Evolutionary conservation across 345 rosid species (phyloP).

Genomic region (Hibiscus mutabilis): DNA sequence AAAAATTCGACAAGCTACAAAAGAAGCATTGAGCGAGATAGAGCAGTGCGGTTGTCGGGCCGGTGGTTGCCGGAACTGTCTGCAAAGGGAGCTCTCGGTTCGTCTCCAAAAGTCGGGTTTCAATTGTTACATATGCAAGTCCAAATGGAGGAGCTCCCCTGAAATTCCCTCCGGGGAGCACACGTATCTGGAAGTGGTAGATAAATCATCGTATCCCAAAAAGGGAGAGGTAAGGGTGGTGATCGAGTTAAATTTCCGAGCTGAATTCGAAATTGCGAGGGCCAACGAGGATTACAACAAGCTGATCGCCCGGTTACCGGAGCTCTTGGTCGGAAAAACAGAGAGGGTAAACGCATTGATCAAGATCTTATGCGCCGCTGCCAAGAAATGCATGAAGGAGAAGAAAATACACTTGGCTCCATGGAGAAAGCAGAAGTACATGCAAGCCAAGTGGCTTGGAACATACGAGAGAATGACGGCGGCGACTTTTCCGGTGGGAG

Average conservation of each 20-base stretch:
- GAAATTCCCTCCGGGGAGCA: slow-evolving; percentile 77
- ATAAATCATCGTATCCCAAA: slow-evolving; percentile 10
- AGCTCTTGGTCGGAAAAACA: slow-evolving; percentile 63
- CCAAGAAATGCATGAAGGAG: slow-evolving; percentile 70
- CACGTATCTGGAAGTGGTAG: slow-evolving; percentile 55
- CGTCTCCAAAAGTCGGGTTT: slow-evolving; percentile 53
- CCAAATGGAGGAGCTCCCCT: slow-evolving; percentile 60
- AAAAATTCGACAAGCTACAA: too few species aligned
- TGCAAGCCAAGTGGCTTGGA: slow-evolving; percentile 88
- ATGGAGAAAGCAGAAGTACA: slow-evolving; percentile 82
- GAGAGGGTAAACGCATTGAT: slow-evolving; percentile 62
- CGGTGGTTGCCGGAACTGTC: slow-evolving; percentile 57
- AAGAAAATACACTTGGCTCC: slow-evolving; percentile 83
- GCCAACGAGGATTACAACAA: slow-evolving; percentile 51
- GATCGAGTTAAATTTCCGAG: slow-evolving; percentile 66
- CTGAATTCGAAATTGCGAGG: slow-evolving; percentile 78
- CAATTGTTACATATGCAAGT: slow-evolving; percentile 16
- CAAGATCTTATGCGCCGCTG: slow-evolving; percentile 61
- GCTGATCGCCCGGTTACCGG: slow-evolving; percentile 43
- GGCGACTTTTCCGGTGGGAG: slow-evolving; percentile 17
- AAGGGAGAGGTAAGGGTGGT: slow-evolving; percentile 19
- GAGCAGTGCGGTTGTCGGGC: too few species aligned
- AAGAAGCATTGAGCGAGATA: too few species aligned
- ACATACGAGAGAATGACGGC: slow-evolving; percentile 28
- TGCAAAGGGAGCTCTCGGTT: slow-evolving; percentile 40